phyloP scores from a whole-genome alignment of 1,284 basidiomycete genomes.

The Peniophora sp. region DNA sequence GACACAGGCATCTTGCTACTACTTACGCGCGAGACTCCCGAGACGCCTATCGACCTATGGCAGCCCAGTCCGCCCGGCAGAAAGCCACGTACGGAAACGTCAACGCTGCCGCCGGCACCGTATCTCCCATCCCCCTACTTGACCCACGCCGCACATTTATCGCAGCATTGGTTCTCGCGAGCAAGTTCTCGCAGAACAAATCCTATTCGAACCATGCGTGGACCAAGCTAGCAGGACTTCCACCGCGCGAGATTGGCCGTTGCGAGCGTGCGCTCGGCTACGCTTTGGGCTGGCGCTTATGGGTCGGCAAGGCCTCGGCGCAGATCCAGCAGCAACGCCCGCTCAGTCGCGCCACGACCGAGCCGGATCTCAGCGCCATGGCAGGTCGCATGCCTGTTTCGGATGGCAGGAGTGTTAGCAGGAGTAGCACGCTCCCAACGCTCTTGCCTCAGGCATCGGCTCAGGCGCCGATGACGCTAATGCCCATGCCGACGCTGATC shows the following conservation, averaged over 20 bases:
- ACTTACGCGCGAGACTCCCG: slow-evolving; percentile 20
- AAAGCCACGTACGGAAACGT: slow-evolving; percentile 12
- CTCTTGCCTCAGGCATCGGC: too few species aligned
- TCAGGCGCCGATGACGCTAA: too few species aligned
- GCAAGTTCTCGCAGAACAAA: slow-evolving; percentile 89
- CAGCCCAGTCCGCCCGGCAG: slow-evolving; percentile 1
- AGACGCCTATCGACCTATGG: slow-evolving; percentile 2
- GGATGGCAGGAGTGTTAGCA: not conserved
- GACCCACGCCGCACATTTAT: slow-evolving; percentile 87
- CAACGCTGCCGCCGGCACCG: slow-evolving; percentile 33
- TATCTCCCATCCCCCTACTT: slow-evolving; percentile 66
- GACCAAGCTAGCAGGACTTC: slow-evolving; percentile 78
- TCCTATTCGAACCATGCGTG: slow-evolving; percentile 91
- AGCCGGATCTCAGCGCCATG: not conserved
- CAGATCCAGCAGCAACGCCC: not conserved
- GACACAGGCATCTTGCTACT: slow-evolving; percentile 26
- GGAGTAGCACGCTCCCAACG: not conserved
- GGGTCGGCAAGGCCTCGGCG: slow-evolving; percentile 58
- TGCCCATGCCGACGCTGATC: too few species aligned
- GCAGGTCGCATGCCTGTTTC: not conserved
- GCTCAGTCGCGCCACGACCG: not conserved
- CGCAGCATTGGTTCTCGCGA: slow-evolving; percentile 80
- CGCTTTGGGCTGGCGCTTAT: slow-evolving; percentile 74
- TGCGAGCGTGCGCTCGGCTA: slow-evolving; percentile 76
- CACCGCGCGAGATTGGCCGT: slow-evolving; percentile 69